Conservation (phyloP, 495 filamentous ascomycete species). For the Daldinia caldariorum region DNA sequence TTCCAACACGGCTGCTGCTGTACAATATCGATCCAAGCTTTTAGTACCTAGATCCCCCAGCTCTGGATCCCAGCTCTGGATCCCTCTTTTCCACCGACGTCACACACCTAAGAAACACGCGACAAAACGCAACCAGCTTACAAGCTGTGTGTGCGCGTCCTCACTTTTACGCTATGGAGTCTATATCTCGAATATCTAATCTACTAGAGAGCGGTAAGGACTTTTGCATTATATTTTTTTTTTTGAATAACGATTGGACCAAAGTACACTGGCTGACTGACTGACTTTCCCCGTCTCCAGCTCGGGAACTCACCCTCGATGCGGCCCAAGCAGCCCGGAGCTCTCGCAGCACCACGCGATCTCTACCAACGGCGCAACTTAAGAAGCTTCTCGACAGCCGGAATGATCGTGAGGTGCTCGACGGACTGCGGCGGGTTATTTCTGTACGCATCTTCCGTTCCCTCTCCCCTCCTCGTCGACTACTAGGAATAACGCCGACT, state of each 20-base stretch:
- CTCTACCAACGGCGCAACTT: conserved; percentile 70
- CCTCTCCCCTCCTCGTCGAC: conserved; percentile 1
- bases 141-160: conserved; percentile 35
- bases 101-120: conserved; percentile 44
- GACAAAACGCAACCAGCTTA: conserved; percentile 40
- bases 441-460: conserved; percentile 67
- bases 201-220: conserved; percentile 88
- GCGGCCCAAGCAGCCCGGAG: conserved; percentile 82
- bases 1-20: not conserved
- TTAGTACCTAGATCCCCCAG: too few species aligned
- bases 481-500: conserved; percentile 26
- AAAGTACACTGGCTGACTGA: conserved; percentile 35
- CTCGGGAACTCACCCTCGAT: conserved; percentile 95
- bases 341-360: conserved; percentile 60
- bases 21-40: too few species aligned
- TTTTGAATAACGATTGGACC: conserved; percentile 10
- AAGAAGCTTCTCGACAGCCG: conserved; percentile 95
- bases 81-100: conserved; percentile 50
- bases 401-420: conserved; percentile 90
- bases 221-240: not conserved
- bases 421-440: conserved; percentile 89
- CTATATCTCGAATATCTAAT: conserved; percentile 91
- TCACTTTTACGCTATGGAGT: conserved; percentile 71
- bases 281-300: conserved; percentile 54
- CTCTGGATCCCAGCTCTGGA: conserved; percentile 10